phyloP scores from a whole-genome alignment of 2,329 filamentous ascomycete genomes.

The Aureobasidium musti region DNA sequence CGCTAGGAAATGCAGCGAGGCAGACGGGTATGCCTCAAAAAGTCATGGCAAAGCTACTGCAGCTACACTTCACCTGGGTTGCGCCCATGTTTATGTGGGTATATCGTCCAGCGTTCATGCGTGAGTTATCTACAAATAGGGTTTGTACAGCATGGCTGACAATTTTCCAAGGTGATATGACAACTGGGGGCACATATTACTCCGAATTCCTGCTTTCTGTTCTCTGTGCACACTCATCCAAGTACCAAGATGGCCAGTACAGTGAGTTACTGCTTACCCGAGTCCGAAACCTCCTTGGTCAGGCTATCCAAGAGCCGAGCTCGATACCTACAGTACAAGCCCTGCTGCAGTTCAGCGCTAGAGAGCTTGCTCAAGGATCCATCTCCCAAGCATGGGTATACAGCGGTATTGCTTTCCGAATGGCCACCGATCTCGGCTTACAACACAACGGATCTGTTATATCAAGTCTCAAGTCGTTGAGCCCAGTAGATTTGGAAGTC shows the following conservation, averaged over 20 bases:
- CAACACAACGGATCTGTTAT: neutral
- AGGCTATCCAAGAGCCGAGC: neutral
- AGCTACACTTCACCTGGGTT: neutral
- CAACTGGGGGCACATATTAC: neutral
- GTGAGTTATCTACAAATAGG: neutral
- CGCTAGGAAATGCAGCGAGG: neutral
- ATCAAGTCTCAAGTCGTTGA: neutral
- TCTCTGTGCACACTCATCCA: neutral
- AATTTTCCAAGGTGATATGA: neutral
- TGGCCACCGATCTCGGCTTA: neutral
- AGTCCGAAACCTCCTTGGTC: neutral
- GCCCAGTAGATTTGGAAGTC: neutral
- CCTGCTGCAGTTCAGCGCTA: neutral
- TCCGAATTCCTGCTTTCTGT: neutral
- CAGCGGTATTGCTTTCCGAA: neutral
- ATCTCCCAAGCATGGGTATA: neutral
- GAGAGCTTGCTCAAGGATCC: neutral
- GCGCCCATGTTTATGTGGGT: neutral
- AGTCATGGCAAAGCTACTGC: neutral
- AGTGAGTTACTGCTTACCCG: neutral
- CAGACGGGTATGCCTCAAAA: neutral
- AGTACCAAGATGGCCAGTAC: neutral
- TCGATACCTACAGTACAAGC: neutral
- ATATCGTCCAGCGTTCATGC: neutral
- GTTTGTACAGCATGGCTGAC: neutral